These are phyloP conservation scores for Onygenales sp. DNA, from an alignment of 2,329 filamentous ascomycete species.

Conservation along the genomic window DNA sequence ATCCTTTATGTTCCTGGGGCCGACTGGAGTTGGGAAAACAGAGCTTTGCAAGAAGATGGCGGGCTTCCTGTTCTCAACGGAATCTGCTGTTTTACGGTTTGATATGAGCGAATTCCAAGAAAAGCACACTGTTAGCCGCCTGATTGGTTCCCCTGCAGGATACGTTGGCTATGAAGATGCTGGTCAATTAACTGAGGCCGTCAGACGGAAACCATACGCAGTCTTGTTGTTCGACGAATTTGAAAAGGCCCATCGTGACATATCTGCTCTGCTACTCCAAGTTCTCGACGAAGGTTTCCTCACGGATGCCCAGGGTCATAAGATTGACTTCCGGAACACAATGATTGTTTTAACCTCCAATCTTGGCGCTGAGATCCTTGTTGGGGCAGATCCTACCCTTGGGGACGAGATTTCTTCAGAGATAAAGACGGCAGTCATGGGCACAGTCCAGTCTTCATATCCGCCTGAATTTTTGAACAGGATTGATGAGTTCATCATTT, in stretches of 20 bases:
- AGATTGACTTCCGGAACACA: conserved; percentile 92
- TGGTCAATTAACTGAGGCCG: conserved; percentile 89
- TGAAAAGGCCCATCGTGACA: conserved; percentile 93
- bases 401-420: conserved; percentile 62
- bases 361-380: conserved; percentile 82
- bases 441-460: conserved; percentile 65
- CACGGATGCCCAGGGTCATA: conserved; percentile 90
- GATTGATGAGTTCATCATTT: conserved; percentile 94
- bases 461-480: conserved; percentile 94
- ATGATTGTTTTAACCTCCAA: conserved; percentile 96
- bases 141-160: conserved; percentile 87
- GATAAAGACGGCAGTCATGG: conserved; percentile 74
- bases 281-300: conserved; percentile 94
- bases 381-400: conserved; percentile 59
- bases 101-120: conserved; percentile 99
- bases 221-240: conserved; percentile 95
- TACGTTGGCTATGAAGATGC: conserved; percentile 97
- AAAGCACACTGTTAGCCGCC: conserved; percentile 85
- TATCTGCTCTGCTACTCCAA: conserved; percentile 82
- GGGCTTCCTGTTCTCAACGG: conserved; percentile 83
- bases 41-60: conserved; percentile 96
- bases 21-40: conserved; percentile 94
- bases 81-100: conserved; percentile 82
- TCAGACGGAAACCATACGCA: conserved; percentile 88
- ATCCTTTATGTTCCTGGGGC: conserved; percentile 95